A percentile compares a stretch with the other conserved stretches of the same genome.
These are phyloP conservation scores for Phytophthora tentaculata DNA, from an alignment of 352 stramenopile genomes.

Conservation along the genomic window DNA sequence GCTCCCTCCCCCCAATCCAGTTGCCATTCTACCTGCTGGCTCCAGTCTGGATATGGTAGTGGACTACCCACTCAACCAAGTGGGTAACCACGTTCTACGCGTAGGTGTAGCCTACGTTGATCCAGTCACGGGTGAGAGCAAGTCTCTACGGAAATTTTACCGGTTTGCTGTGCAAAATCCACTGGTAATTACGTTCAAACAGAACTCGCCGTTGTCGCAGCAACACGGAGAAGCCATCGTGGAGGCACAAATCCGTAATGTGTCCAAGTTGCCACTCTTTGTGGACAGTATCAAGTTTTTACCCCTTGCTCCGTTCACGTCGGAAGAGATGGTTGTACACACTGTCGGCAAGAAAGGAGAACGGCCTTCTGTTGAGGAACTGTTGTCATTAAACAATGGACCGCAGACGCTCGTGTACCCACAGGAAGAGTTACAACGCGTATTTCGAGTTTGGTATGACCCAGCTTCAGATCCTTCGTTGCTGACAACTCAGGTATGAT, in stretches of 20 bases:
- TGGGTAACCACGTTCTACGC: constrained; percentile 86
- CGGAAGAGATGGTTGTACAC: constrained; percentile 43
- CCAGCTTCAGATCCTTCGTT: constrained; percentile 39
- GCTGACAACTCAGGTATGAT: constrained; percentile 42
- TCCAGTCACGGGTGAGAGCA: constrained; percentile 75
- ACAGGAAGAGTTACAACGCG: constrained; percentile 80
- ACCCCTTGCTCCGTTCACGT: constrained; percentile 60
- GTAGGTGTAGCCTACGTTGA: constrained; percentile 83
- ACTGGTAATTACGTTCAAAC: constrained; percentile 87
- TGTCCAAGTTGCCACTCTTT: constrained; percentile 81
- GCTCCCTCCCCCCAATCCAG: constrained; percentile 77
- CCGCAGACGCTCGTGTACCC: constrained; percentile 72
- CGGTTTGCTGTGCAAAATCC: constrained; percentile 92
- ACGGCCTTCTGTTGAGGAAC: constrained; percentile 24
- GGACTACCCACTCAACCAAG: constrained; percentile 90
- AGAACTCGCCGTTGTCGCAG: constrained; percentile 35
- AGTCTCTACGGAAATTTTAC: constrained; percentile 93
- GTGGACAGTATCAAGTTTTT: constrained; percentile 86
- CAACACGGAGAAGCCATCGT: constrained; percentile 61
- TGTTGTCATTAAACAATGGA: constrained; percentile 41
- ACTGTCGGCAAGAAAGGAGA: constrained; percentile 9
- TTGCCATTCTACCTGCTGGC: constrained; percentile 65
- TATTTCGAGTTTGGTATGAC: constrained; percentile 70
- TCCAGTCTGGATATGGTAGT: constrained; percentile 93
- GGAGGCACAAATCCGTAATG: constrained; percentile 85